Evolutionary conservation across 2,329 filamentous ascomycete species (phyloP).

Genomic region (Ophiostoma quercus): DNA sequence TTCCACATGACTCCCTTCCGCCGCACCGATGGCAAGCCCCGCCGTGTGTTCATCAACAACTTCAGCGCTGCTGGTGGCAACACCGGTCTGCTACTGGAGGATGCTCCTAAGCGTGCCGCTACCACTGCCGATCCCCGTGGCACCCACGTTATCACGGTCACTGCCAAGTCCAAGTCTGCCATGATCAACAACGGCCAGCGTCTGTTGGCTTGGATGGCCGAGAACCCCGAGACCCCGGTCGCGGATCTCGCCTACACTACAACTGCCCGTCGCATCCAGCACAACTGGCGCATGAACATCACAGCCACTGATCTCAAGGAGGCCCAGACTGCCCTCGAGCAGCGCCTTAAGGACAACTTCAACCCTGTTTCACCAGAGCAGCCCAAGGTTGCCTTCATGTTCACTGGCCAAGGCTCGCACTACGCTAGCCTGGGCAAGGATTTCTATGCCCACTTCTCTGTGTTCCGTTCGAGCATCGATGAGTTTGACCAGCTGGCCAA

Average conservation of each 20-base stretch:
- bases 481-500: constrained; percentile 51
- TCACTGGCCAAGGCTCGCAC: constrained; percentile 53
- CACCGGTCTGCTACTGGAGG: constrained; percentile 61
- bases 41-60: constrained; percentile 58
- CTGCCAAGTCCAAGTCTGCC: constrained; percentile 50
- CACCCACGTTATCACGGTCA: constrained; percentile 56
- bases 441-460: constrained; percentile 43
- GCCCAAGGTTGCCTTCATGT: constrained; percentile 49
- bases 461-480: constrained; percentile 50
- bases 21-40: constrained; percentile 44
- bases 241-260: constrained; percentile 61
- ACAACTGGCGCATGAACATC: constrained; percentile 51
- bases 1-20: constrained; percentile 48
- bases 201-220: constrained; percentile 50
- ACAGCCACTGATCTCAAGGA: constrained; percentile 40
- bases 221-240: constrained; percentile 48
- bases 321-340: constrained; percentile 40
- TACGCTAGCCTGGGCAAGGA: constrained; percentile 49
- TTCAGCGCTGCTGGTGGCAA: constrained; percentile 69
- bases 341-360: constrained; percentile 41
- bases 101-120: constrained; percentile 43
- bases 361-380: constrained; percentile 41
- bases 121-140: constrained; percentile 46
- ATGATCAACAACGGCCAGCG: constrained; percentile 55
- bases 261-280: constrained; percentile 60